These are phyloP conservation scores for Westerdykella sp. DNA, from an alignment of 2,329 filamentous ascomycete genomes.

Conservation along the genomic window DNA sequence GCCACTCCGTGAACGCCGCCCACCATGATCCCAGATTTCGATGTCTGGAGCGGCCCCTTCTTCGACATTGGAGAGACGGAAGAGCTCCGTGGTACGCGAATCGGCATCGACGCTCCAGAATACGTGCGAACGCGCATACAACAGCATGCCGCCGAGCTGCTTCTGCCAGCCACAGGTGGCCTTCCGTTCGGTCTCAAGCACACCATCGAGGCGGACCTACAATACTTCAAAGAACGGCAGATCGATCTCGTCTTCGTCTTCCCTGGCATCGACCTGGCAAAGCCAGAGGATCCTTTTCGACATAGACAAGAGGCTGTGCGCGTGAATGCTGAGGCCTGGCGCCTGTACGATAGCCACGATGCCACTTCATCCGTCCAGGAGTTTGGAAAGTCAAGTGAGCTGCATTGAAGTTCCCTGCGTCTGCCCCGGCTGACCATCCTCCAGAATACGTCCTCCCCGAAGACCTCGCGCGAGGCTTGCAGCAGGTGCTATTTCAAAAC, in stretches of 20 bases:
- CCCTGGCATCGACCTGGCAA: conserved; percentile 74
- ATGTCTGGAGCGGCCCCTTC: conserved; percentile 52
- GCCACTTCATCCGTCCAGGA: conserved; percentile 74
- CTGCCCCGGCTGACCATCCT: conserved; percentile 8
- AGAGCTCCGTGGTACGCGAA: conserved; percentile 65
- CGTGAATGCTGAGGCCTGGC: conserved; percentile 76
- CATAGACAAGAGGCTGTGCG: conserved; percentile 58
- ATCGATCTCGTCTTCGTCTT: conserved; percentile 87
- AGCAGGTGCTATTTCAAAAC: conserved; percentile 63
- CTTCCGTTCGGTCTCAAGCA: conserved; percentile 71
- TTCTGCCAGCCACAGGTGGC: conserved; percentile 84
- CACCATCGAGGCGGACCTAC: conserved; percentile 71
- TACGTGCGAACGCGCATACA: conserved; percentile 72
- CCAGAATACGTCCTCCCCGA: conserved; percentile 59
- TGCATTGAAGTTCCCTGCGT: background rate
- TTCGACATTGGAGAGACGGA: conserved; percentile 43
- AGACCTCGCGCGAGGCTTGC: conserved; percentile 69
- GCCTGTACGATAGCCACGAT: conserved; percentile 72
- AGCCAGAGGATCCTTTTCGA: conserved; percentile 55
- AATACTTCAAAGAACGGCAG: conserved; percentile 61
- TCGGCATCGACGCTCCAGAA: conserved; percentile 85
- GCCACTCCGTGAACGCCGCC: background rate
- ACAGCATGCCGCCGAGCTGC: conserved; percentile 67
- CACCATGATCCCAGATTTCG: conserved; percentile 45
- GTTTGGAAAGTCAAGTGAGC: conserved; percentile 75